phyloP scores from a whole-genome alignment of 495 filamentous ascomycete species.

The Sphaerosporella brunnea region DNA sequence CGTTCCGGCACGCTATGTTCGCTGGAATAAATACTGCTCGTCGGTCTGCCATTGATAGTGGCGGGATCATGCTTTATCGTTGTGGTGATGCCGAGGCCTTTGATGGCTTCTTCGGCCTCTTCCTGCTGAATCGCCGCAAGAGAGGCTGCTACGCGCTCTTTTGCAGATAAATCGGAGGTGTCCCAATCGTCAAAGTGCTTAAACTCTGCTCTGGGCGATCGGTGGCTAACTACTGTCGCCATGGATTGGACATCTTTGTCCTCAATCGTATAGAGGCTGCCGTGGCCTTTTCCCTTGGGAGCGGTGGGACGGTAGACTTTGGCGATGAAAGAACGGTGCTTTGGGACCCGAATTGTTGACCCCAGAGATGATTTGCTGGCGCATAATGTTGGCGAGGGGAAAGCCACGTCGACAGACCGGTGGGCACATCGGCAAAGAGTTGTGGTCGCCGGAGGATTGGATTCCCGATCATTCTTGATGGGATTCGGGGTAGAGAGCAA shows the following conservation, averaged over 20 bases:
- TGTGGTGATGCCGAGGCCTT: not conserved
- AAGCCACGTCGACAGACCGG: not conserved
- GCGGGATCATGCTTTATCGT: not conserved
- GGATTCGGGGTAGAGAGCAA: not conserved
- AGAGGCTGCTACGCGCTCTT: slow-evolving; percentile 1
- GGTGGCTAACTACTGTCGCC: not conserved
- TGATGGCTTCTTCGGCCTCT: not conserved
- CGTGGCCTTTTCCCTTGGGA: not conserved
- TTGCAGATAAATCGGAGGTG: slow-evolving; percentile 1
- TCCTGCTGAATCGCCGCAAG: slow-evolving; percentile 1
- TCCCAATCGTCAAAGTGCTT: slow-evolving; percentile 8
- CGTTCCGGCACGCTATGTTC: not conserved
- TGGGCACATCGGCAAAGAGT: not conserved
- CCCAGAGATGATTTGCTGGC: not conserved
- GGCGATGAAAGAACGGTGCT: not conserved
- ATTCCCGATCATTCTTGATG: not conserved
- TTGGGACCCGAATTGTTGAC: not conserved
- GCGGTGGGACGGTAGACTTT: not conserved
- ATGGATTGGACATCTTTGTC: not conserved
- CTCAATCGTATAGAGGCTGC: not conserved
- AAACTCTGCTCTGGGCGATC: not conserved
- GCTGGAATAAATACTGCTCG: not conserved
- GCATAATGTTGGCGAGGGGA: not conserved
- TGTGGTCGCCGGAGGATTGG: not conserved
- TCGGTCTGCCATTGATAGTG: not conserved